These are phyloP conservation scores for Brettanomyces nanus DNA, from an alignment of 805 yeast genomes.

Conservation along the genomic window DNA sequence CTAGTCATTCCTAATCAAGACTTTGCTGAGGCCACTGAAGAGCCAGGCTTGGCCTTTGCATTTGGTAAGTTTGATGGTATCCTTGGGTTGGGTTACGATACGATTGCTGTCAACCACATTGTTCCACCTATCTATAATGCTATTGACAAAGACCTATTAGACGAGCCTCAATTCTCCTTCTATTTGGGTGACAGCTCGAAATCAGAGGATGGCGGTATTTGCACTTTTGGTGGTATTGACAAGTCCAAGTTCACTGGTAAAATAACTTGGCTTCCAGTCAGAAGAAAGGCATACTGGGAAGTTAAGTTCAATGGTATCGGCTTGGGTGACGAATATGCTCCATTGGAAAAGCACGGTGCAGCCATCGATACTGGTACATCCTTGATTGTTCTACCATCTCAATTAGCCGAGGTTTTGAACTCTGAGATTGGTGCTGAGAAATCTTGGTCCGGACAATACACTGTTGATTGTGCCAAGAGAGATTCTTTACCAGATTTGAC, in stretches of 20 bases:
- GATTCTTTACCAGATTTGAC: slow-evolving; percentile 85
- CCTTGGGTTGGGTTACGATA: slow-evolving; percentile 86
- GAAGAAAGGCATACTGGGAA: slow-evolving; percentile 99
- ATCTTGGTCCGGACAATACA: slow-evolving; percentile 96
- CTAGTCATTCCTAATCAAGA: slow-evolving; percentile 80
- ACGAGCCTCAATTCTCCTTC: slow-evolving; percentile 80
- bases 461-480: slow-evolving; percentile 83
- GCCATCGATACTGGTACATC: slow-evolving; percentile 99
- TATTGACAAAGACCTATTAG: slow-evolving; percentile 69
- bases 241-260: slow-evolving; percentile 69
- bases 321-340: slow-evolving; percentile 87
- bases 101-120: slow-evolving; percentile 80
- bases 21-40: slow-evolving; percentile 95
- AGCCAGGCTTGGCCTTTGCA: slow-evolving; percentile 97
- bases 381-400: slow-evolving; percentile 87
- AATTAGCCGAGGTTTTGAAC: slow-evolving; percentile 90
- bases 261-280: slow-evolving; percentile 91
- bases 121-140: slow-evolving; percentile 96
- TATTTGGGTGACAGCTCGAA: slow-evolving; percentile 74
- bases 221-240: slow-evolving; percentile 93
- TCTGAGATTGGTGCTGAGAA: slow-evolving; percentile 95
- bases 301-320: slow-evolving; percentile 87
- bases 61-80: slow-evolving; percentile 99
- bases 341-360: slow-evolving; percentile 79
- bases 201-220: slow-evolving; percentile 76